Percentiles rank a stretch among this genome's conserved stretches.
Conservation (phyloP, 495 filamentous ascomycete species). For the Penicillium simplicissimum region DNA sequence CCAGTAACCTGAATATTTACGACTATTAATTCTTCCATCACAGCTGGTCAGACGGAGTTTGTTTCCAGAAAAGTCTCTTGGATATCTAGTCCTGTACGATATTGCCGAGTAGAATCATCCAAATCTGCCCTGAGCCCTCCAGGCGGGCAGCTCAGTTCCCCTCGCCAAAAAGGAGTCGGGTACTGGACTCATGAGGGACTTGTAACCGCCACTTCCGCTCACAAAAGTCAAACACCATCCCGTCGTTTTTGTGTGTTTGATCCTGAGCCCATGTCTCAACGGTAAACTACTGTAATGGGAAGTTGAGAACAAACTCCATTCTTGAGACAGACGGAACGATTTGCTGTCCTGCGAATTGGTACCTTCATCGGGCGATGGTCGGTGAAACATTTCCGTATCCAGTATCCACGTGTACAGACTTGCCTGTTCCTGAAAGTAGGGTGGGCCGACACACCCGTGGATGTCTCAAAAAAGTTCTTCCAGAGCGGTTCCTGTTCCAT, state of each 20-base stretch:
- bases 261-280: not conserved
- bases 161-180: not conserved
- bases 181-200: not conserved
- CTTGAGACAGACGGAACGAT: not conserved
- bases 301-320: not conserved
- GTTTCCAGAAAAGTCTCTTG: not conserved
- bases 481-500: not conserved
- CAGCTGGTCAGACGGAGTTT: not conserved
- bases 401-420: not conserved
- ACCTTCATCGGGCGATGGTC: conserved; percentile 2
- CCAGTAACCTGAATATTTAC: conserved; percentile 21
- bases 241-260: not conserved
- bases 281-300: not conserved
- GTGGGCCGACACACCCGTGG: not conserved
- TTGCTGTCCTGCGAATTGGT: not conserved
- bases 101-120: not conserved
- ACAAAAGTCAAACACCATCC: not conserved
- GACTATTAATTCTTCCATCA: conserved; percentile 7
- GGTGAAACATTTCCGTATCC: conserved; percentile 12
- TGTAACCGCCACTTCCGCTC: not conserved
- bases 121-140: not conserved
- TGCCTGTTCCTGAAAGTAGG: conserved; percentile 2
- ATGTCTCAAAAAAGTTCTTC: conserved; percentile 9
- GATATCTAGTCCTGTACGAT: not conserved
- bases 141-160: not conserved